These are phyloP conservation scores for Triticum urartu DNA, from an alignment of 176 grass and related monocot species.

Conservation along the genomic window DNA sequence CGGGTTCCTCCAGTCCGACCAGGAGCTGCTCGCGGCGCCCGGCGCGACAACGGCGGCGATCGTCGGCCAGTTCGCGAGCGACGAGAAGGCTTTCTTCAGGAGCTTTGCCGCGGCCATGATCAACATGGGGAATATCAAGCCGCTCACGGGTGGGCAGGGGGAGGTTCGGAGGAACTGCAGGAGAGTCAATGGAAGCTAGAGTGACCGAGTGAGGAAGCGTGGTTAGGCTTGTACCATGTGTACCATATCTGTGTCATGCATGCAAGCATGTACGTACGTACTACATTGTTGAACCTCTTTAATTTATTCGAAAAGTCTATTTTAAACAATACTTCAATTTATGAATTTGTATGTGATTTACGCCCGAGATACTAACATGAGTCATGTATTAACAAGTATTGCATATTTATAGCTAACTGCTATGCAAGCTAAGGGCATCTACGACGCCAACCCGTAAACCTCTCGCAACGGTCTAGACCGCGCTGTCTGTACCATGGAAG, in stretches of 20 bases:
- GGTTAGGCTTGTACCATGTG: not conserved
- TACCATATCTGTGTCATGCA: not conserved
- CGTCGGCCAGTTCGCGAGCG: conserved; percentile 47
- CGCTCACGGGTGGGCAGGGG: conserved; percentile 52
- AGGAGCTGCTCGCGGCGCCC: conserved; percentile 60
- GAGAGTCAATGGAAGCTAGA: conserved; percentile 54
- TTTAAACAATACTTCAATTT: not conserved
- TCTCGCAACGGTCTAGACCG: too few relatives aligned
- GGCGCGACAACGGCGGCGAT: conserved; percentile 45
- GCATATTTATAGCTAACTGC: too few relatives aligned
- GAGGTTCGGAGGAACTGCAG: conserved; percentile 72
- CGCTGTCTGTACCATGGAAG: too few relatives aligned
- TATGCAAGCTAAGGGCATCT: too few relatives aligned
- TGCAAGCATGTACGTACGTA: not conserved
- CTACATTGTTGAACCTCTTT: not conserved
- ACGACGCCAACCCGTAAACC: too few relatives aligned
- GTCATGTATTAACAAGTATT: too few relatives aligned
- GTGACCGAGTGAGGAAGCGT: not conserved
- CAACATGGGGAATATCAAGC: conserved; percentile 74
- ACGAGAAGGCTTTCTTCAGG: conserved; percentile 65
- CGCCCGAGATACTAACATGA: too few relatives aligned
- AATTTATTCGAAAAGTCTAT: not conserved
- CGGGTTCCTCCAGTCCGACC: conserved; percentile 73
- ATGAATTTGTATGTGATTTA: too few relatives aligned
- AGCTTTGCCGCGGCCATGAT: conserved; percentile 70